phyloP scores from a whole-genome alignment of 768 basidiomycete species.

The Naganishia kalamii region DNA sequence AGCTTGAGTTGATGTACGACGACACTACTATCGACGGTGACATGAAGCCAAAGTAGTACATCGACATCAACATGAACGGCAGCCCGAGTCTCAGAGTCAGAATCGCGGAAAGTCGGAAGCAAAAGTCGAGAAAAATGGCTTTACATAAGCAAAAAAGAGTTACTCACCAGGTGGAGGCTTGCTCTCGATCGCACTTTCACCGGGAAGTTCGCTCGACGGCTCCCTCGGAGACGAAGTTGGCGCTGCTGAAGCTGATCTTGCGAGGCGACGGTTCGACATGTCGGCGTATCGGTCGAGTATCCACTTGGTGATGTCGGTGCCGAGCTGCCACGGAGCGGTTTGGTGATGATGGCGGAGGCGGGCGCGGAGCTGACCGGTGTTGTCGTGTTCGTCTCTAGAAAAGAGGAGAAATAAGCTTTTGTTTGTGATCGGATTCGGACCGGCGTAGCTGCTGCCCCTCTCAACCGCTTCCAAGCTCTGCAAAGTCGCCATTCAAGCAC shows the following conservation, averaged over 20 bases:
- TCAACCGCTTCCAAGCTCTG: too few species aligned
- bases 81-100: background rate
- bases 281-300: background rate
- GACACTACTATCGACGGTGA: background rate
- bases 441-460: background rate
- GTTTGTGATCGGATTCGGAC: background rate
- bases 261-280: background rate
- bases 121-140: background rate
- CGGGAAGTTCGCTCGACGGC: background rate
- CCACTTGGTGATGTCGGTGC: slow-evolving; percentile 5
- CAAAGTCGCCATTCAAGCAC: too few species aligned
- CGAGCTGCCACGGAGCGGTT: background rate
- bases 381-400: background rate
- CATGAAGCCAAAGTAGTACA: background rate
- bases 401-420: background rate
- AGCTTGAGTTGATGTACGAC: too few species aligned
- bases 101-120: background rate
- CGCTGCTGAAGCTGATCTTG: background rate
- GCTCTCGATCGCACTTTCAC: slow-evolving; percentile 7
- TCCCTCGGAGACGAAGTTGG: background rate
- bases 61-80: background rate
- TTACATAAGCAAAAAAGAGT: background rate
- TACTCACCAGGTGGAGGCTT: background rate
- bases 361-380: background rate
- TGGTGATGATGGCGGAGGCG: background rate